phyloP scores from a whole-genome alignment of 2,329 filamentous ascomycete species.

The Ceratocystis variospora region DNA sequence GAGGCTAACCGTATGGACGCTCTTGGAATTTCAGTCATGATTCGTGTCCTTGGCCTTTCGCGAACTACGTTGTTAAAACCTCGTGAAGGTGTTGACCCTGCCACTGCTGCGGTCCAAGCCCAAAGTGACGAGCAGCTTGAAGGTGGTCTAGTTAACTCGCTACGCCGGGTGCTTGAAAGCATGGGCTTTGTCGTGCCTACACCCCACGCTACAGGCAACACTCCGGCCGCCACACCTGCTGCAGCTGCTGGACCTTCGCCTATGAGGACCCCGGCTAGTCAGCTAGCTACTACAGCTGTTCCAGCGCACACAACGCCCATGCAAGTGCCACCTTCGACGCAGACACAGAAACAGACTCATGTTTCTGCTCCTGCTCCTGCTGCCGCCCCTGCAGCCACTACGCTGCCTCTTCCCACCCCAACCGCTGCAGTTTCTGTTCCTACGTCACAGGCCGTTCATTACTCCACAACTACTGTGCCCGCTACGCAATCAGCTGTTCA shows the following conservation, averaged over 20 bases:
- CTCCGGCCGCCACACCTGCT: slow-evolving; percentile 11
- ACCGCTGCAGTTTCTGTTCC: neutral
- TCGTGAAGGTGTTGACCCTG: slow-evolving; percentile 25
- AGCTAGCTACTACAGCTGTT: neutral
- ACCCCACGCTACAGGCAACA: neutral
- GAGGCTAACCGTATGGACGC: slow-evolving; percentile 33
- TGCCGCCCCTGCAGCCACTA: neutral
- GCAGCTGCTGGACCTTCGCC: neutral
- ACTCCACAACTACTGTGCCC: neutral
- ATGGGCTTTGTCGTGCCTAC: slow-evolving; percentile 25
- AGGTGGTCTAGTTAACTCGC: slow-evolving; percentile 30
- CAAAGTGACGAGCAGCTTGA: slow-evolving; percentile 30
- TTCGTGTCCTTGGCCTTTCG: slow-evolving; percentile 37
- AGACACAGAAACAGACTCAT: neutral
- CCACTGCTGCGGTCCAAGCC: slow-evolving; percentile 21
- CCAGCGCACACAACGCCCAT: neutral
- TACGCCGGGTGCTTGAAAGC: slow-evolving; percentile 29
- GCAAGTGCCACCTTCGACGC: neutral
- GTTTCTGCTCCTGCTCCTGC: neutral
- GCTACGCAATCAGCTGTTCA: neutral
- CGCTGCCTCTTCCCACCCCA: neutral
- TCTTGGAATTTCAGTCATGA: slow-evolving; percentile 37
- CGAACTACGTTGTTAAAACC: slow-evolving; percentile 31
- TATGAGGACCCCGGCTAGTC: neutral
- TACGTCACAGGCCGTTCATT: neutral